Evolutionary conservation across 352 stramenopile genomes (phyloP).

Genomic region (Globisporangium nagaii): DNA sequence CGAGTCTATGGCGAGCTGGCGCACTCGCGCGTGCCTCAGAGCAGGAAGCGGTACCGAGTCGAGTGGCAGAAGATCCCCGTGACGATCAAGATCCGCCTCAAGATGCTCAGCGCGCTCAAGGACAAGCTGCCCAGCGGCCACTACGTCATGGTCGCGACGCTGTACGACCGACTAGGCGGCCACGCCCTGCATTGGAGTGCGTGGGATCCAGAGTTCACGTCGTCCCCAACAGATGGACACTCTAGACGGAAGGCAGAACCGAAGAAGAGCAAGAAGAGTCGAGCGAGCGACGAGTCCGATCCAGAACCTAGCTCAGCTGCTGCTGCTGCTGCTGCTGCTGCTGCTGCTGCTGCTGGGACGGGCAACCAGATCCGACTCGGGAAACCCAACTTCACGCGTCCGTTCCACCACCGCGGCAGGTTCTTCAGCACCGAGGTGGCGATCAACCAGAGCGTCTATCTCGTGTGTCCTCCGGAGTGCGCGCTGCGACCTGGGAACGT

Average conservation of each 20-base stretch:
- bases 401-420: slow-evolving; percentile 71
- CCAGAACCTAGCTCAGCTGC: background rate
- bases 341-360: no score
- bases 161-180: slow-evolving; percentile 84
- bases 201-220: slow-evolving; percentile 39
- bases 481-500: slow-evolving; percentile 53
- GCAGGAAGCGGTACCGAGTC: slow-evolving; percentile 52
- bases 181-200: slow-evolving; percentile 71
- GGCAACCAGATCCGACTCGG: slow-evolving; percentile 3
- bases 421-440: slow-evolving; percentile 81
- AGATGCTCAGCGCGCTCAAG: slow-evolving; percentile 73
- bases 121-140: slow-evolving; percentile 73
- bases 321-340: no score
- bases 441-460: slow-evolving; percentile 75
- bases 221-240: background rate
- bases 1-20: slow-evolving; percentile 55
- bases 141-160: slow-evolving; percentile 79
- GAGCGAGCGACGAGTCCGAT: background rate
- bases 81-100: slow-evolving; percentile 57
- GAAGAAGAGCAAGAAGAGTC: slow-evolving; percentile 1
- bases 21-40: slow-evolving; percentile 28
- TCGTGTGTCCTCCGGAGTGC: slow-evolving; percentile 65
- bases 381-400: slow-evolving; percentile 54
- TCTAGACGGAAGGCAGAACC: background rate
- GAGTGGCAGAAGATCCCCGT: slow-evolving; percentile 72